These are phyloP conservation scores for Pestalotiopsis fici DNA, from an alignment of 2,329 filamentous ascomycete genomes.

Conservation along the genomic window DNA sequence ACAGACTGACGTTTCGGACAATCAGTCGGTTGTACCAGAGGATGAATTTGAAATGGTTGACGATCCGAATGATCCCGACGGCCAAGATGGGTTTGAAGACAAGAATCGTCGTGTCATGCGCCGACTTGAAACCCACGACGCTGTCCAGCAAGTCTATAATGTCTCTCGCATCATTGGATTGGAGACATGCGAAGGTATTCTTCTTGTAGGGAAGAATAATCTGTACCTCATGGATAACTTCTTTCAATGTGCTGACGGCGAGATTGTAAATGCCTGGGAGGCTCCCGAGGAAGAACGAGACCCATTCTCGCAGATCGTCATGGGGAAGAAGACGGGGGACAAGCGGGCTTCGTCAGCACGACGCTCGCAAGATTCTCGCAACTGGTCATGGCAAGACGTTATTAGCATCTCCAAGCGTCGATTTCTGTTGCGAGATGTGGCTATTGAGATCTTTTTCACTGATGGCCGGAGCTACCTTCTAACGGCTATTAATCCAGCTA, in stretches of 20 bases:
- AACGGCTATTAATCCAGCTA: constrained; percentile 73
- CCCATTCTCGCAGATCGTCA: constrained; percentile 92
- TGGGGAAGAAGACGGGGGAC: constrained; percentile 59
- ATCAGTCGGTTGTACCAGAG: constrained; percentile 54
- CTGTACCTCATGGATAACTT: constrained; percentile 96
- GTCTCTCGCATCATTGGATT: constrained; percentile 92
- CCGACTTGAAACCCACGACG: constrained; percentile 84
- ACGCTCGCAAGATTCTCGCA: constrained; percentile 77
- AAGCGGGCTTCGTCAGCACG: constrained; percentile 60
- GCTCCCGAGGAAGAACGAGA: constrained; percentile 91
- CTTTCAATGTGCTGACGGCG: constrained; percentile 91
- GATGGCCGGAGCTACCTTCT: constrained; percentile 94
- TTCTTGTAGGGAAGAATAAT: constrained; percentile 89
- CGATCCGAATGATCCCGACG: constrained; percentile 82
- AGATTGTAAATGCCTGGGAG: constrained; percentile 96
- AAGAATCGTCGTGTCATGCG: constrained; percentile 98
- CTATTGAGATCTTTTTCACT: constrained; percentile 95
- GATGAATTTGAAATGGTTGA: constrained; percentile 97
- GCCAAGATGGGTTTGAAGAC: constrained; percentile 81
- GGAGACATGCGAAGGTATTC: constrained; percentile 88
- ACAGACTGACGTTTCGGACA: constrained; percentile 22
- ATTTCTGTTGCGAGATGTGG: constrained; percentile 93
- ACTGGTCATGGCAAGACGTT: constrained; percentile 93
- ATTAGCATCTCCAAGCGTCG: constrained; percentile 94
- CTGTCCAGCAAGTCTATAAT: constrained; percentile 93